These are phyloP conservation scores for Jaapia argillacea DNA, from an alignment of 768 basidiomycete species.

Conservation along the genomic window DNA sequence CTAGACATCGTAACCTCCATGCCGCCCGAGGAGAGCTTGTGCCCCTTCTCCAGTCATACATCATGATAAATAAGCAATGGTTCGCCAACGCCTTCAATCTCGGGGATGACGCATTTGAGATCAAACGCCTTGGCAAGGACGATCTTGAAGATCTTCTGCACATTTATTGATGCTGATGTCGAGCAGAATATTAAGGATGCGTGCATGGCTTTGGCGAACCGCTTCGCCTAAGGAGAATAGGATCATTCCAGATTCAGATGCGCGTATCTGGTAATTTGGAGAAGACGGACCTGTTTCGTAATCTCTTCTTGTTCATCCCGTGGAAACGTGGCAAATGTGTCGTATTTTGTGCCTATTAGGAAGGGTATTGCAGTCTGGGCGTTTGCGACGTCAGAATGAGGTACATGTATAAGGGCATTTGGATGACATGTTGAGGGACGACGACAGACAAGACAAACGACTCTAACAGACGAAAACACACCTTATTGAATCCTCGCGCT, in stretches of 20 bases:
- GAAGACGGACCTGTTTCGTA: conserved; percentile 73
- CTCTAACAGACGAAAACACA: conserved; percentile 22
- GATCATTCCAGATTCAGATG: background rate
- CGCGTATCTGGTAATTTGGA: background rate
- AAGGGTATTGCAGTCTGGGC: conserved; percentile 99
- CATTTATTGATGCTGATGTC: conserved; percentile 97
- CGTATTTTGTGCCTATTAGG: conserved; percentile 97
- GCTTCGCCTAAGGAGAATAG: conserved; percentile 62
- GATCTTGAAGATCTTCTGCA: conserved; percentile 99
- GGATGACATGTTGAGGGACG: background rate
- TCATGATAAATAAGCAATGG: conserved; percentile 93
- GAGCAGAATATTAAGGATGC: conserved; percentile 99
- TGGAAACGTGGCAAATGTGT: conserved; percentile 92
- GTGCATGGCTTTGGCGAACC: conserved; percentile 98
- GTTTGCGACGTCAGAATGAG: too few relatives aligned
- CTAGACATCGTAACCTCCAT: too few relatives aligned
- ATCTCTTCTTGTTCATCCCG: conserved; percentile 99
- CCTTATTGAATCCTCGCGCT: conserved; percentile 98
- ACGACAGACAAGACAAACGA: background rate
- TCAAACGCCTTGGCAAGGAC: conserved; percentile 96
- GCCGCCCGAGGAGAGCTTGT: too few relatives aligned
- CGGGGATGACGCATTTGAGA: conserved; percentile 96
- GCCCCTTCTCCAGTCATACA: conserved; percentile 33
- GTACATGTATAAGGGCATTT: conserved; percentile 1
- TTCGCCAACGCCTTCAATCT: conserved; percentile 95